phyloP scores from a whole-genome alignment of 805 yeast genomes.

The Starmera caribaea region DNA sequence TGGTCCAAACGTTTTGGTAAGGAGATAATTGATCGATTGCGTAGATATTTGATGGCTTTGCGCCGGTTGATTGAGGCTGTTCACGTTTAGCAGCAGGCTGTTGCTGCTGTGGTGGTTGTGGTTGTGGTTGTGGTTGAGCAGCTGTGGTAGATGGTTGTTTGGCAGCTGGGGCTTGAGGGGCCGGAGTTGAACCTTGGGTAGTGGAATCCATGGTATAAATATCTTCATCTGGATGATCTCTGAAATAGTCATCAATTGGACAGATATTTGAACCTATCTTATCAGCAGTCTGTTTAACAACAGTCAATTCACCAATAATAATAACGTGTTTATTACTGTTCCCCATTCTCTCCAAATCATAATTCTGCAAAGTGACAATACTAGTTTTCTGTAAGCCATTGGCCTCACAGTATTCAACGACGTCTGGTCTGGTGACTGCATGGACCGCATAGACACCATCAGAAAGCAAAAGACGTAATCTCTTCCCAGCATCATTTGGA shows the following conservation, averaged over 20 bases:
- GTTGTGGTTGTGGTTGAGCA: slow-evolving; percentile 3
- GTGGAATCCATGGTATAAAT: slow-evolving; percentile 8
- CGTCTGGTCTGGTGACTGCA: slow-evolving; percentile 43
- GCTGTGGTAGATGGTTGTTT: slow-evolving; percentile 3
- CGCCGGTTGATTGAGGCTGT: slow-evolving; percentile 13
- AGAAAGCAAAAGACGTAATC: slow-evolving; percentile 36
- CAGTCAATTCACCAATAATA: slow-evolving; percentile 14
- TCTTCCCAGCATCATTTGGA: slow-evolving; percentile 30
- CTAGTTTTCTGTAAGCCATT: slow-evolving; percentile 37
- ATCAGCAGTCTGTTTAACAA: slow-evolving; percentile 26
- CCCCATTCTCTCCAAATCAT: slow-evolving; percentile 32
- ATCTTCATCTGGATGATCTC: slow-evolving; percentile 48
- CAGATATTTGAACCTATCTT: slow-evolving; percentile 28
- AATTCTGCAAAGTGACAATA: slow-evolving; percentile 31
- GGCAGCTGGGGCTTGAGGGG: slow-evolving; percentile 7
- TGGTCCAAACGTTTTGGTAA: slow-evolving; percentile 83
- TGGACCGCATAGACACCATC: slow-evolving; percentile 44
- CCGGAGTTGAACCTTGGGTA: slow-evolving; percentile 13
- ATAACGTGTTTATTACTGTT: slow-evolving; percentile 20
- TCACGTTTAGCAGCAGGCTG: slow-evolving; percentile 11
- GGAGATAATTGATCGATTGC: slow-evolving; percentile 89
- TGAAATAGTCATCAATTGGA: slow-evolving; percentile 48
- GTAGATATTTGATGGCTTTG: slow-evolving; percentile 35
- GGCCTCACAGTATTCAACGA: slow-evolving; percentile 33
- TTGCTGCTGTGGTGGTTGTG: slow-evolving; percentile 13